phyloP scores from a whole-genome alignment of 169 alveolate species.

The Eimeria praecox region DNA sequence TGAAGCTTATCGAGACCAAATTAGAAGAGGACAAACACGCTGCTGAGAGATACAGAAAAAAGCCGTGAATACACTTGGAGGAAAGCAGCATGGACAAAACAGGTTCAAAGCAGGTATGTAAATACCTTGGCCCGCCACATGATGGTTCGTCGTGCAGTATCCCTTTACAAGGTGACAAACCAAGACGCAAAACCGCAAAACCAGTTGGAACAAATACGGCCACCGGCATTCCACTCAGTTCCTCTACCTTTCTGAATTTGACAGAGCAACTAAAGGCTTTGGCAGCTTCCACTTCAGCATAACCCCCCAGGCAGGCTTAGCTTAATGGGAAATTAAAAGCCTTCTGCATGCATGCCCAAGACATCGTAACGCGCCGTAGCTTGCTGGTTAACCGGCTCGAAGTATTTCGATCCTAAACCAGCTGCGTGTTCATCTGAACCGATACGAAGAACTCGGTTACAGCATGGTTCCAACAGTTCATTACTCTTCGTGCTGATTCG shows the following conservation, averaged over 20 bases:
- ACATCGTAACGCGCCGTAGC: conserved; percentile 23
- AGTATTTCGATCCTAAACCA: not conserved
- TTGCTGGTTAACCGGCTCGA: not conserved
- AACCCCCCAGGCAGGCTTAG: not conserved
- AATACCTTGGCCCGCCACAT: not conserved
- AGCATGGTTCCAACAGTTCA: not conserved
- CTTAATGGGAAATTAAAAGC: not conserved
- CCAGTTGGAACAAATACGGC: not conserved
- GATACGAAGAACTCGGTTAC: not conserved
- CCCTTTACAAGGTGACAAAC: not conserved
- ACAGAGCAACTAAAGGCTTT: not conserved
- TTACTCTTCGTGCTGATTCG: not conserved
- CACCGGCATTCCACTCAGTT: not conserved
- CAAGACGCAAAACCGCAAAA: not conserved
- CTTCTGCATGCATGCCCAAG: conserved; percentile 1
- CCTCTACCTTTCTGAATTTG: not conserved
- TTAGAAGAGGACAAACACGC: conserved; percentile 24
- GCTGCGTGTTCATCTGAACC: not conserved
- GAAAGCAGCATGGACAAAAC: not conserved
- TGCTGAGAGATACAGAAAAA: conserved; percentile 40
- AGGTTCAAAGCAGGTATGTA: not conserved
- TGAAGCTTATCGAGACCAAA: conserved; percentile 62
- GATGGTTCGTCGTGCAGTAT: conserved; percentile 41
- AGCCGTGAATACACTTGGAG: conserved; percentile 15
- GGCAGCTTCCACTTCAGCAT: not conserved